Conservation (phyloP, 805 yeast genomes). For the Kazachstania africana region DNA sequence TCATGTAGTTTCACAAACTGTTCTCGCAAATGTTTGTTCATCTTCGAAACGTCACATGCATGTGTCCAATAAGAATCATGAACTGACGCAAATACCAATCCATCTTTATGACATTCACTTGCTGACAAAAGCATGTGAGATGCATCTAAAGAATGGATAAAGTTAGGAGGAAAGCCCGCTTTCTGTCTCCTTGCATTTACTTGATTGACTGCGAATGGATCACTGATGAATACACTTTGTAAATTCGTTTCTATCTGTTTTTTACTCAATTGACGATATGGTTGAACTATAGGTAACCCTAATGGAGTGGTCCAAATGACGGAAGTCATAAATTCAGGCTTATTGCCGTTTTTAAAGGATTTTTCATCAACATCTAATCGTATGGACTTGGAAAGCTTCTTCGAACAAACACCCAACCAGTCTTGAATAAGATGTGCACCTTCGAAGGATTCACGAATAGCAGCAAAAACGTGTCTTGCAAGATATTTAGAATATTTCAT, state of each 20-base stretch:
- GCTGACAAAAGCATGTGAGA: conserved; percentile 93
- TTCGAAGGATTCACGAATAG: conserved; percentile 73
- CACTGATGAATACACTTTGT: conserved; percentile 77
- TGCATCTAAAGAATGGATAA: conserved; percentile 89
- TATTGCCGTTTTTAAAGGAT: conserved; percentile 31
- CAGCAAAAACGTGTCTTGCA: conserved; percentile 66
- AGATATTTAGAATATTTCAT: conserved; percentile 49
- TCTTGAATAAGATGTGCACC: conserved; percentile 95
- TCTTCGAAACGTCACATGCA: conserved; percentile 64
- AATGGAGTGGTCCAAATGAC: conserved; percentile 98
- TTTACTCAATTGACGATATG: conserved; percentile 63
- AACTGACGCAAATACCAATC: conserved; percentile 79
- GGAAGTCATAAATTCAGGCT: conserved; percentile 62
- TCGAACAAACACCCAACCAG: conserved; percentile 87
- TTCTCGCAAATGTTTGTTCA: conserved; percentile 63
- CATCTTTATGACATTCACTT: conserved; percentile 51
- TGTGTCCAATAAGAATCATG: conserved; percentile 99
- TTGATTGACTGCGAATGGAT: conserved; percentile 73
- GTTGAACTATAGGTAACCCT: conserved; percentile 94
- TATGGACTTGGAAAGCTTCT: conserved; percentile 64
- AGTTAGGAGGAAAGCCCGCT: conserved; percentile 92
- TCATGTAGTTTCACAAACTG: conserved; percentile 71
- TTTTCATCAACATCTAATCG: conserved; percentile 43
- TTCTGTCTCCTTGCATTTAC: conserved; percentile 85
- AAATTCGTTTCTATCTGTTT: conserved; percentile 67